Base-by-base conservation (phyloP, 352 stramenopile genomes). In the Discostella stelligera region DNA sequence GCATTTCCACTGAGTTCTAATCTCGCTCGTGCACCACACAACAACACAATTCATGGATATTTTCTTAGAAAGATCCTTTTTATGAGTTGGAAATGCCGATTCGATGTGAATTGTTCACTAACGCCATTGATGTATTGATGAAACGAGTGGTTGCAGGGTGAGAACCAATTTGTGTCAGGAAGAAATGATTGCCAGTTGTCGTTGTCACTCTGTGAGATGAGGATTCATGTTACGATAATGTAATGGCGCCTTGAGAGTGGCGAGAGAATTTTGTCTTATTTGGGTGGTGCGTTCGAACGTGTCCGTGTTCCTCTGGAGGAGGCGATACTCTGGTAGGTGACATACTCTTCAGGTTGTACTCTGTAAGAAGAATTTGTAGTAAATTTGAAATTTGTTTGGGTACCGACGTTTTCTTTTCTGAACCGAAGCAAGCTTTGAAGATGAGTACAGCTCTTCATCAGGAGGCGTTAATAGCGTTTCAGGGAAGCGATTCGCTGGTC, bases 1-100 rank as follows among this genome's bases (percentile, higher is more conserved):
- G 32, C 23, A 61, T 50, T 70, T 52, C 14, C 49, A 32, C 5
- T 32, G 5, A 5, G 5, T 32, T 32, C 27, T 32, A 32, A 32
- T 5, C 5, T 32, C 27, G 5, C 27, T 44, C 11, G 11, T 44
- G 0, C 13, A 44, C 7, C 7, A 44, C 37, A 44, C 37, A 44
- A 44, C 11, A 44, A 3, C 2, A 44, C 11, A 14, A 27, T 18
- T 48, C 48, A 3, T 62, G 41, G 1, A 46, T 11, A 23, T 23
- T 13, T 18, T 21, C 54, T 7, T 52, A 82, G 74, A 93, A 93
- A 55, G 85, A 93, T 87, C 88, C 87, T 46, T 93, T 93, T 78
- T 93, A 91, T 74, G 88, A 93, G 80, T 71, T 93, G 50, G 88
- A 93, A 79, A 93, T 93, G 88, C 88, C 88, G 11, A 91, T 93